A percentile compares a stretch with the other conserved stretches of the same genome.
These are phyloP conservation scores for Aspergillus sclerotiicarbonarius DNA, from an alignment of 495 filamentous ascomycete genomes.

Conservation along the genomic window DNA sequence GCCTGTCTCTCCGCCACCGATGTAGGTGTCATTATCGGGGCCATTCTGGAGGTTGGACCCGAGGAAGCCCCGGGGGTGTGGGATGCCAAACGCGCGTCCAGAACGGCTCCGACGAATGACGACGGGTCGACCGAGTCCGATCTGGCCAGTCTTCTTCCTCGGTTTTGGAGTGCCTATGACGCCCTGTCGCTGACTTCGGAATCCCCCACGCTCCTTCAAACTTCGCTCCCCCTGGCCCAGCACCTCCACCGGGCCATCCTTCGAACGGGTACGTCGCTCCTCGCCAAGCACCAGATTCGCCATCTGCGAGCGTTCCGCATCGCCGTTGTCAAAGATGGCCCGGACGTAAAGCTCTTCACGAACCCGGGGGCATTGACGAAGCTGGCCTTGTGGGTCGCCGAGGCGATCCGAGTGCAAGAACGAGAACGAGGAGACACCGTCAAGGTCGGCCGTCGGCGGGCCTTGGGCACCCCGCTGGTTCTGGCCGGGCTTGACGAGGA, in stretches of 20 bases:
- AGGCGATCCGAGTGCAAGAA: constrained; percentile 88
- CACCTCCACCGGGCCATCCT: constrained; percentile 90
- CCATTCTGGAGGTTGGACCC: constrained; percentile 84
- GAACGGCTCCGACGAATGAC: constrained; percentile 32
- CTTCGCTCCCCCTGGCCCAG: constrained; percentile 81
- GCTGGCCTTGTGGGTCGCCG: constrained; percentile 88
- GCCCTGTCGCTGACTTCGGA: constrained; percentile 58
- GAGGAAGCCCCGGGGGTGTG: constrained; percentile 35
- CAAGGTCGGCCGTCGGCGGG: constrained; percentile 57
- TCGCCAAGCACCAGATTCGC: constrained; percentile 91
- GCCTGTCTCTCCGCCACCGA: constrained; percentile 89
- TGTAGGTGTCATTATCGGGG: constrained; percentile 83
- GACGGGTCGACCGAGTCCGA: constrained; percentile 34
- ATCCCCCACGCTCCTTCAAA: constrained; percentile 49
- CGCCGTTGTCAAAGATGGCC: constrained; percentile 92
- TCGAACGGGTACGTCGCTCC: constrained; percentile 82
- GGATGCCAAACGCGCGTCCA: constrained; percentile 35
- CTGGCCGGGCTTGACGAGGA: constrained; percentile 86
- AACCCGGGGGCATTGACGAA: constrained; percentile 92
- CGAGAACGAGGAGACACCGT: constrained; percentile 68
- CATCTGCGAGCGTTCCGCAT: constrained; percentile 91
- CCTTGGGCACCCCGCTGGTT: constrained; percentile 74
- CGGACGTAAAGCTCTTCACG: constrained; percentile 82
- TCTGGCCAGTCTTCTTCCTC: constrained; percentile 42
- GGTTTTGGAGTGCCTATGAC: constrained; percentile 95